Evolutionary conservation across 2,329 filamentous ascomycete genomes (phyloP), one percentile per base, ranked within the genome.

Genomic region (Pseudogymnoascus sp.): DNA sequence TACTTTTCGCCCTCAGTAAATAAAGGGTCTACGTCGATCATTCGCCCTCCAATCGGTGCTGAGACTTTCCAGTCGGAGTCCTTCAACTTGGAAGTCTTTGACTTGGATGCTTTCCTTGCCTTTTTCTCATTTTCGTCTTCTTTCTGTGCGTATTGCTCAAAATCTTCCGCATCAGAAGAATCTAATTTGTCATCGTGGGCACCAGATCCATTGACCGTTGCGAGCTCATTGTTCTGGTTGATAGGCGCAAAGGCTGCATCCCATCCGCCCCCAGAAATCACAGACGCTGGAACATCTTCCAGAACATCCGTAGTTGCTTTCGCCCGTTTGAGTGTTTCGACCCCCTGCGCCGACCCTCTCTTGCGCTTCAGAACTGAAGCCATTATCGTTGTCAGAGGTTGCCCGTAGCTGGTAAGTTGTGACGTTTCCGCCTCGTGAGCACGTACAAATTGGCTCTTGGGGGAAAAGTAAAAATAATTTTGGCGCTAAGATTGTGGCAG

Each of bases 21-120:
- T 46, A 88, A 81, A 1, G 86, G 84, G 66, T 89, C 86, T 64
- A 87, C 81, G 70, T 88, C 80, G 59, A 85, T 76, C 77, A 89
- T 87, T 65, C 84, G 78, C 23, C 86, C 86, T 62, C 85, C 86
- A 79, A 87, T 83, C 11, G 86, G 82, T 67, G 83, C 82, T 3
- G 86, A 87, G 23, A 89, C 73, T 68, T 78, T 81, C 87, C 87
- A 89, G 64, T 72, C 63, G 42, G 70, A 59, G 53, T 66, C 66
- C 61, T 60, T 63, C 63, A 44, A 34, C 65, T 63, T 38, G 28
- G 16, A 62, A 60, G 67, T 68, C 16, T 72, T 68, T 67, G 75
- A 75, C 65, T 75, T 78, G 66, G 76, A 73, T 8, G 38, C 59
- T 61, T 68, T 64, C 56, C 62, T 62, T 18, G 23, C 59, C 56